Evolutionary conservation across 495 filamentous ascomycete genomes (phyloP), one percentile per base, ranked within the genome.

Genomic region (Ramalina intermedia): DNA sequence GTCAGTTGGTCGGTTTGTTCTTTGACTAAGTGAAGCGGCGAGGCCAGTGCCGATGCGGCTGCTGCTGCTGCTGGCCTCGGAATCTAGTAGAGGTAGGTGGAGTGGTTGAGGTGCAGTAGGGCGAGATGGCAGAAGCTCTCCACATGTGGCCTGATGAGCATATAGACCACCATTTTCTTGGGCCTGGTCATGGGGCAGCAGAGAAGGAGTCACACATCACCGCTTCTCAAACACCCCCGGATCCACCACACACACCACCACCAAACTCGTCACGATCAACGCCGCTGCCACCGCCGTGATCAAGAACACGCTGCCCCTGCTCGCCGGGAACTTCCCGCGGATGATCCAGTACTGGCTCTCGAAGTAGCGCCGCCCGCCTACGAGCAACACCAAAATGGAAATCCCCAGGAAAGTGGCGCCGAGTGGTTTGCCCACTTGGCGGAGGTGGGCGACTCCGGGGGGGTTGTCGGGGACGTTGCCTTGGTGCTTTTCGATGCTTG

Each of bases 381-480:
- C 66, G 29, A 86, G 64, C n/a, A 98, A 71, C 37, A 94, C 78
- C 21, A 96, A 47, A 45, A 99, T 87, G 41, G 84, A 80, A 49
- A 96, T 84, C 0, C 70, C 86, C 41, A 99, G 74, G 57, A 99
- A 99, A 0, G 88, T 93, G 2, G 88, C 84, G 6, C 91, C 91
- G 16, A 99, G 77, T 0, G 91, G 93, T 61, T 94, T 96, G 16
- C 91, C 91, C 48, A 96, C 71, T 45, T 79, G 80, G 44, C 81
- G 74, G 14, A 95, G 76, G n/a, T 65, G 68, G n/a, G 52, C 37
- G 5, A 53, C 39, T 52, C 33, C 23, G 41, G 41, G 16, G 36
- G 52, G 44, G 49, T 51, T 23, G 14, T 35, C 46, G 53, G 46
- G 61, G 23, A 60, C 58, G 21, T 58, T 48, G 16, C 62, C 59